Percentiles rank a stretch among this genome's conserved stretches.
Evolutionary conservation across 768 basidiomycete genomes (phyloP).

Genomic region (Lactarius deliciosus): DNA sequence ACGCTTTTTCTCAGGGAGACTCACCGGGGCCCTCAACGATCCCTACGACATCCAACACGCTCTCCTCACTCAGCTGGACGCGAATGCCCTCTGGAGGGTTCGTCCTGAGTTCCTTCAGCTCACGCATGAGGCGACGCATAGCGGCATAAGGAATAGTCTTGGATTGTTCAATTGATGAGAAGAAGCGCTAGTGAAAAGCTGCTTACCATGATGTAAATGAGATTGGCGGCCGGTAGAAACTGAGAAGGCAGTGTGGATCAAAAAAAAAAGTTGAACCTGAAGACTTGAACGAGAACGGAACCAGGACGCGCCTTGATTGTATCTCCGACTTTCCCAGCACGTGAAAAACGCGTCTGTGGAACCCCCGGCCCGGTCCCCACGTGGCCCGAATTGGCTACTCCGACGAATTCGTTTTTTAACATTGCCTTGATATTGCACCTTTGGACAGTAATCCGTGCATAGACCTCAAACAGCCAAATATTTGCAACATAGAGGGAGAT

Average conservation of each 20-base stretch:
- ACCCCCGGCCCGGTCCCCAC: neutral
- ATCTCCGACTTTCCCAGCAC: slow-evolving; percentile 2
- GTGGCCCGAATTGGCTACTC: no score
- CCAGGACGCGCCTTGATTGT: neutral
- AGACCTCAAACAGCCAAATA: no score
- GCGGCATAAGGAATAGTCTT: slow-evolving; percentile 52
- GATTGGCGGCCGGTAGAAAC: neutral
- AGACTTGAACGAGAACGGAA: neutral
- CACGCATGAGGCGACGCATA: slow-evolving; percentile 85
- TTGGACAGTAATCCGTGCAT: no score
- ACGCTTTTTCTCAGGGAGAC: slow-evolving; percentile 33
- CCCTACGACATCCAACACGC: slow-evolving; percentile 83
- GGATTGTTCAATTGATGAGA: neutral
- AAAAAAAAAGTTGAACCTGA: slow-evolving; percentile 10
- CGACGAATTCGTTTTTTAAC: no score
- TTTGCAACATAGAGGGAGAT: no score
- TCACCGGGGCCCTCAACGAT: slow-evolving; percentile 89
- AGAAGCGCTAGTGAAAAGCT: neutral
- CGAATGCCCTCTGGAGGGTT: slow-evolving; percentile 93
- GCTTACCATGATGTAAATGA: slow-evolving; percentile 16
- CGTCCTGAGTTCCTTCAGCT: slow-evolving; percentile 75
- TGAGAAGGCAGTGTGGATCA: neutral
- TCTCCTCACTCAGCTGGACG: slow-evolving; percentile 80
- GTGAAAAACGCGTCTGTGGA: neutral
- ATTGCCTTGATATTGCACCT: no score